Base-by-base conservation (phyloP, 257 asterid genomes). In the Solanum infundibuliforme region DNA sequence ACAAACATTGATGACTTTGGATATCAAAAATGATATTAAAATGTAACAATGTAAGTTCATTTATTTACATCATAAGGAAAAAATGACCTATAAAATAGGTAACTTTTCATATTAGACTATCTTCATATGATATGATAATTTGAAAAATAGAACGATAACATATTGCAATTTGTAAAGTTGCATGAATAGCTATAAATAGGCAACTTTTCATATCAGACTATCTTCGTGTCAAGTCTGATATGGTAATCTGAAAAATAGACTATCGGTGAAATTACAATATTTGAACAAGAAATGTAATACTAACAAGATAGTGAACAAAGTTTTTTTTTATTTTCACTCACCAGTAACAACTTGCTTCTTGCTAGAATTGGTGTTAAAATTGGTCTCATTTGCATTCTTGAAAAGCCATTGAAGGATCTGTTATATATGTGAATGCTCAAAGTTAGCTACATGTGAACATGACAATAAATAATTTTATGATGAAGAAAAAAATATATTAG, bases 381-480 rank as follows among this genome's bases (percentile, higher is more conserved):
- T 89, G 35, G 58, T 89, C 55, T 91, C 92, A 82, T 90, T 88
- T 29, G 92, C 31, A 73, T 77, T 73, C 85, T 92, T 93, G 85
- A 89, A 87, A 39, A 94, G 92, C 93, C 97, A 92, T 13, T 88
- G 91, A 86, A 94, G 87, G 87, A 94, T 88, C 94, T 94, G 94
- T 87, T 38, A 88, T 75, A 87, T 86, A 87, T 32, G 72, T 21
- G 85, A 79, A 83, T 84, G 48, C 82, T 82, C 86, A 46, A 73
- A 32, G 87, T 87, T 73, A 87, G 10, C 65, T 55, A 55, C 84
- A 94, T 88, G 91, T 87, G 93, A 90, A 87, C 66, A 65, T 86
- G 89, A 87, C 86, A 89, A 7, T 34, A 83, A 82, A 86, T 88
- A 86, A 36, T 89, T 91, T 89, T 90, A 83, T 85, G 21, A 68